Conservation (phyloP, 2,329 filamentous ascomycete genomes). For the Alternaria atra region DNA sequence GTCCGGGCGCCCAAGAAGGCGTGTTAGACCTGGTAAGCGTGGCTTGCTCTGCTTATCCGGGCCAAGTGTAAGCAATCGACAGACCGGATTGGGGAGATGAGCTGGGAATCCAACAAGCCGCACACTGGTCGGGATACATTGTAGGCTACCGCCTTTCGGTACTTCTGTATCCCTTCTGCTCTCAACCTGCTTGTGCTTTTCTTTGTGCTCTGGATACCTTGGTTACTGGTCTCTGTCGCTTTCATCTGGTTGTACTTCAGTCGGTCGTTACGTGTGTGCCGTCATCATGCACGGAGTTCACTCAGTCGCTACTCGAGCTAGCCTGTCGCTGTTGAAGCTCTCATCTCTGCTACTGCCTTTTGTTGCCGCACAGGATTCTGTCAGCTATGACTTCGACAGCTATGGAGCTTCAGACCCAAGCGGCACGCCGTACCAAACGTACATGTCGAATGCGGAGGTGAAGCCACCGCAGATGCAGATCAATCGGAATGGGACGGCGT, state of each 20-base stretch:
- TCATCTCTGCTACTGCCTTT: constrained; percentile 1
- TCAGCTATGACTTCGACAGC: constrained; percentile 23
- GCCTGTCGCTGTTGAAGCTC: constrained; percentile 5
- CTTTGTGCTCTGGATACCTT: background rate
- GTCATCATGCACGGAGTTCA: constrained; percentile 1
- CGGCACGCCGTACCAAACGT: constrained; percentile 28
- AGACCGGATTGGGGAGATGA: background rate
- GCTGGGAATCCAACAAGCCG: background rate
- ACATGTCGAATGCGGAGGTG: constrained; percentile 22
- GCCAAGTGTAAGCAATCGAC: constrained; percentile 2
- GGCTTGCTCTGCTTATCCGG: background rate
- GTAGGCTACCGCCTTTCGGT: background rate
- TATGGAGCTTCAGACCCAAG: constrained; percentile 18
- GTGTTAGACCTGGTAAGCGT: background rate
- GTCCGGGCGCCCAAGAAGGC: background rate
- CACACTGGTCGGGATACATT: background rate
- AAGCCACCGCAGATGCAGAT: constrained; percentile 29
- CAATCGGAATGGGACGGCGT: constrained; percentile 20
- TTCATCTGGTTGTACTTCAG: background rate
- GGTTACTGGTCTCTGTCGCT: background rate
- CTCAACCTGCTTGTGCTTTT: background rate
- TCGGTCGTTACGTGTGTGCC: background rate
- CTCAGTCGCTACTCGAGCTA: background rate
- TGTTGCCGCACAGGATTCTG: constrained; percentile 23
- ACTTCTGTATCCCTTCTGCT: background rate